Conservation (phyloP, 768 basidiomycete species). For the Royoungia palumana region DNA sequence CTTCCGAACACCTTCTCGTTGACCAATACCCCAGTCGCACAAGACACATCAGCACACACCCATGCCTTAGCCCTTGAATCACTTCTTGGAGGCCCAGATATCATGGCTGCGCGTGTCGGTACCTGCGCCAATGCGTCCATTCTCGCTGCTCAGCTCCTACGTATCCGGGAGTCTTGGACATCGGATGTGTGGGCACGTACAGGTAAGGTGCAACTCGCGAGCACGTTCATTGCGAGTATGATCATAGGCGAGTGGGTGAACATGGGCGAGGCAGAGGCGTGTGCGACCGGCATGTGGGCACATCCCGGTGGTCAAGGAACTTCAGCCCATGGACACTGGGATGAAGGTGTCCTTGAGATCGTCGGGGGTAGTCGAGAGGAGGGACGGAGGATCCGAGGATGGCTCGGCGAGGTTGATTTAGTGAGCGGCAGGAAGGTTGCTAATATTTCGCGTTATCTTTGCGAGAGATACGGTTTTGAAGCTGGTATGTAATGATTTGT, state of each 20-base stretch:
- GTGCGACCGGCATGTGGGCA: slow-evolving; percentile 76
- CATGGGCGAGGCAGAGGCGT: slow-evolving; percentile 75
- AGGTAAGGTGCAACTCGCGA: slow-evolving; percentile 74
- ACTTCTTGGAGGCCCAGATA: slow-evolving; percentile 73
- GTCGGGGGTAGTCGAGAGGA: slow-evolving; percentile 75
- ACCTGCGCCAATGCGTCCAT: slow-evolving; percentile 68
- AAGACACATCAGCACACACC: slow-evolving; percentile 78
- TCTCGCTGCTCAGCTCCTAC: slow-evolving; percentile 70
- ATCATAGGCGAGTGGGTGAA: slow-evolving; percentile 68
- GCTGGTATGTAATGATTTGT: slow-evolving; percentile 43
- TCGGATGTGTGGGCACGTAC: slow-evolving; percentile 77
- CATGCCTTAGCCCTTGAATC: slow-evolving; percentile 75
- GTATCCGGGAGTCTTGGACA: slow-evolving; percentile 75
- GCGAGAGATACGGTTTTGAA: slow-evolving; percentile 80
- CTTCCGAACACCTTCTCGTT: slow-evolving; percentile 64
- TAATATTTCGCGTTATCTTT: slow-evolving; percentile 68
- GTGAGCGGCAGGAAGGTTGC: slow-evolving; percentile 63
- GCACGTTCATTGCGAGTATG: slow-evolving; percentile 68
- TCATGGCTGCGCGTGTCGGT: slow-evolving; percentile 73
- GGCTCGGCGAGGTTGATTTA: slow-evolving; percentile 80
- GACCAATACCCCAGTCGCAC: slow-evolving; percentile 69
- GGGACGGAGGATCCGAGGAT: slow-evolving; percentile 64
- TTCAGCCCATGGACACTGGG: slow-evolving; percentile 60
- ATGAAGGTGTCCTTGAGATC: slow-evolving; percentile 73
- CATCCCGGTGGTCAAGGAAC: slow-evolving; percentile 35